Percentiles rank a stretch among this genome's conserved stretches.
Evolutionary conservation across 495 filamentous ascomycete genomes (phyloP).

Genomic region (Penicillium manginii): DNA sequence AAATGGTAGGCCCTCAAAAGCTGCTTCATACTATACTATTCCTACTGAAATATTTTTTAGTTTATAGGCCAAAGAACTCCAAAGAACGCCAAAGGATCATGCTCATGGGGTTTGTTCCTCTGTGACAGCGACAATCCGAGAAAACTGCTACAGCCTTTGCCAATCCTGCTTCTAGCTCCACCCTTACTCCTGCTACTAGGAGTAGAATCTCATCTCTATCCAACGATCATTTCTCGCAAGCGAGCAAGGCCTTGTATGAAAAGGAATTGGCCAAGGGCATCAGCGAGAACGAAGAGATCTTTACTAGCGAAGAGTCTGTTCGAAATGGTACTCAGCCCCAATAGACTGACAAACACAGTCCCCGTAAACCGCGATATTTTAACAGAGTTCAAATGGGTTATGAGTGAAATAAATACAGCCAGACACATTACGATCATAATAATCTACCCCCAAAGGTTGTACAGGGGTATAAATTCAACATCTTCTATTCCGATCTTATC

Average conservation of each 20-base stretch:
- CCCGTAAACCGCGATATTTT: constrained; percentile 95
- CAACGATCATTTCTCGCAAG: constrained; percentile 88
- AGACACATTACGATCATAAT: constrained; percentile 99
- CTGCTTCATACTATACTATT: constrained; percentile 3
- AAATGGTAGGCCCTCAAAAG: constrained; percentile 48
- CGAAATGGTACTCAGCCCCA: constrained; percentile 64
- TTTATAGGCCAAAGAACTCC: constrained; percentile 49
- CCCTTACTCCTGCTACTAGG: constrained; percentile 48
- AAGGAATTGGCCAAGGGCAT: constrained; percentile 91
- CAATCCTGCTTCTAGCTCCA: constrained; percentile 33
- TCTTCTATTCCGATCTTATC: constrained; percentile 98
- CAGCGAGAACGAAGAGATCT: constrained; percentile 94
- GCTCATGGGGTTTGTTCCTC: constrained; percentile 71
- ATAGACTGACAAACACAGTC: constrained; percentile 90
- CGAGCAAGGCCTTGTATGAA: constrained; percentile 89
- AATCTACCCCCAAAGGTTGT: constrained; percentile 98
- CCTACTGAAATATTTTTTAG: no score
- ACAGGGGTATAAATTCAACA: constrained; percentile 99
- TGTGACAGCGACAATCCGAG: constrained; percentile 54
- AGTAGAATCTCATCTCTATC: constrained; percentile 74
- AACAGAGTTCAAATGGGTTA: constrained; percentile 99
- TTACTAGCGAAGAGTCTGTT: constrained; percentile 86
- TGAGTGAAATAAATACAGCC: constrained; percentile 99
- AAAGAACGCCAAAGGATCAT: constrained; percentile 67
- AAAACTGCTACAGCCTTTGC: constrained; percentile 45